Evolutionary conservation across 225 moss, liverwort and hornwort genomes (phyloP).

Genomic region (Bryoerythrophyllum caledonicum): DNA sequence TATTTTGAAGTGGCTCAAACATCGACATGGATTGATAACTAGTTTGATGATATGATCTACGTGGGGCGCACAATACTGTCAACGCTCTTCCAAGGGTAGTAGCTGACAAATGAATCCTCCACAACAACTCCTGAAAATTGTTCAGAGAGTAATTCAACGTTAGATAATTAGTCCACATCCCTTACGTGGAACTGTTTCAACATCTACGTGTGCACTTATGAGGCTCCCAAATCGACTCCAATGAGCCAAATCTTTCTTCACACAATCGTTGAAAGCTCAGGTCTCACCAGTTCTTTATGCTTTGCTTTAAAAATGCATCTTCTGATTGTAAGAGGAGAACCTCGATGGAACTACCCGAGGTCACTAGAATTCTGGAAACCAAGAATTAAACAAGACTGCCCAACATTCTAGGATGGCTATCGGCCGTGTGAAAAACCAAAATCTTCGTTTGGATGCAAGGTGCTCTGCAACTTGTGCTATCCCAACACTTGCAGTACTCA

Average conservation of each 20-base stretch:
- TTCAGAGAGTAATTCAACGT: constrained; percentile 16
- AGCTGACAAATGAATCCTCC: constrained; percentile 21
- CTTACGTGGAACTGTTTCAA: neutral
- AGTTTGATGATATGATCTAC: constrained; percentile 21
- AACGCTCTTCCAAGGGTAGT: constrained; percentile 16
- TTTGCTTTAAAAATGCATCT: neutral
- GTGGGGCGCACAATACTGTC: neutral
- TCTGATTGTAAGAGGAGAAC: neutral
- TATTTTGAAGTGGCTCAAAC: constrained; percentile 31
- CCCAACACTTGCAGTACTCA: neutral
- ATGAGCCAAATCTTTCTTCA: neutral
- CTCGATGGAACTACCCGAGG: neutral
- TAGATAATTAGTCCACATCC: constrained; percentile 6
- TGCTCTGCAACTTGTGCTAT: neutral
- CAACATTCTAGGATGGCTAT: neutral
- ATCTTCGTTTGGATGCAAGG: neutral
- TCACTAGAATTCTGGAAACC: neutral
- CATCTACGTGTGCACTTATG: neutral
- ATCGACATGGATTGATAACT: constrained; percentile 12
- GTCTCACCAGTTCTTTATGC: too few relatives aligned
- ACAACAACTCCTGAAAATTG: constrained; percentile 22
- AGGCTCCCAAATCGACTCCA: neutral
- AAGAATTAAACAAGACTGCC: neutral
- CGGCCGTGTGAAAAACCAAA: neutral
- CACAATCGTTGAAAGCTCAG: neutral